Percentiles rank a stretch among this genome's conserved stretches.
Conservation (phyloP, 208 protist genomes). For the Naegleria gruberi region DNA sequence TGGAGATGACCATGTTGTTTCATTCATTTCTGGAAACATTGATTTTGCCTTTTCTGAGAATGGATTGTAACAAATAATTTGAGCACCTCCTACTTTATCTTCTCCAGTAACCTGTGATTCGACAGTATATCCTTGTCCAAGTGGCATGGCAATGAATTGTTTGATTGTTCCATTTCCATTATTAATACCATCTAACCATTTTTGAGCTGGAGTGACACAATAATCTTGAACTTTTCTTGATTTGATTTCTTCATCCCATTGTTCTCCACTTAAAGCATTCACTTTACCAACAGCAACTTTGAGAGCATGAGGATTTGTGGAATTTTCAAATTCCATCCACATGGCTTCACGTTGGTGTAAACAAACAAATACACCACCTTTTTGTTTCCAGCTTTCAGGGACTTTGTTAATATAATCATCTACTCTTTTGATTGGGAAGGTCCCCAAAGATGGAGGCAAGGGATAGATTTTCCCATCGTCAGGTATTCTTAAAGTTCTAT, state of each 20-base stretch:
- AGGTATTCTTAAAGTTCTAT: constrained; percentile 27
- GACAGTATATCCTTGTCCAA: constrained; percentile 25
- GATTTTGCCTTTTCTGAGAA: neutral
- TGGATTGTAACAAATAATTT: constrained; percentile 4
- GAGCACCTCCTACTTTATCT: constrained; percentile 25
- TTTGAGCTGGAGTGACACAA: constrained; percentile 17
- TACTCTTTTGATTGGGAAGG: constrained; percentile 20
- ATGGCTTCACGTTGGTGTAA: constrained; percentile 27
- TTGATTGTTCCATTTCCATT: constrained; percentile 1
- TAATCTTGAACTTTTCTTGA: constrained; percentile 23
- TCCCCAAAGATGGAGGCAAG: constrained; percentile 17
- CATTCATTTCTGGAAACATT: neutral
- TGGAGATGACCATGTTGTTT: neutral
- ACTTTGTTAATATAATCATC: constrained; percentile 8
- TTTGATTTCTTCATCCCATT: neutral
- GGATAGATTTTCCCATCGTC: constrained; percentile 28
- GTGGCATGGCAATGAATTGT: constrained; percentile 32
- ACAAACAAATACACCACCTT: constrained; percentile 8
- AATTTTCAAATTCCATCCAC: constrained; percentile 20
- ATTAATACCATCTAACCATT: constrained; percentile 32
- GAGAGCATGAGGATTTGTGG: neutral
- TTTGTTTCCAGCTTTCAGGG: neutral
- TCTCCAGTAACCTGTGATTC: constrained; percentile 25
- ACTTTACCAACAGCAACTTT: constrained; percentile 29
- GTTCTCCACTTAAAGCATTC: constrained; percentile 22